Evolutionary conservation across 192 early-diverging fungal species (phyloP), one percentile per base, ranked within the genome.

Genomic region (Coemansia reversa): DNA sequence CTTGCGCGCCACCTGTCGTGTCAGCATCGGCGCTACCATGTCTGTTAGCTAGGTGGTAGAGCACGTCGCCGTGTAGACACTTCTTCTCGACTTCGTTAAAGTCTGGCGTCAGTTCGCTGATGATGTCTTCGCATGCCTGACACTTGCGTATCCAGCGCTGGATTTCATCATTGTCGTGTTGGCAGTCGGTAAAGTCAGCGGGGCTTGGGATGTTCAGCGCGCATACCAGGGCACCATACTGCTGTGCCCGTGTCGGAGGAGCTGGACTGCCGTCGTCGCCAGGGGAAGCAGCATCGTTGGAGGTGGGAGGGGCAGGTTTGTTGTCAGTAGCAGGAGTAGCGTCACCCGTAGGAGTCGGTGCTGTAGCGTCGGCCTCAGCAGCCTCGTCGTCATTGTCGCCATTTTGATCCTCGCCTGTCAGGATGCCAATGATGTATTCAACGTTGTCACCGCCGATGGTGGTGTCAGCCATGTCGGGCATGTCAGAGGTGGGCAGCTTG

Each of bases 371-470:
- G 22, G 51, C 20, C 24, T 25, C 27, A n/a, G 54, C 28, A 11
- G 25, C 9, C 2, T 27, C 24, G 11, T 23, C 30, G 23, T 30
- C 25, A 19, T 52, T 12, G 51, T 52, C 23, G 54, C n/a, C 14
- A 27, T 11, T 11, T 11, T 18, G 3, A 23, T 48, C 23, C 42
- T 45, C 5, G 24, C 45, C 51, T 35, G 14, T 47, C 58, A 48
- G 58, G 19, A 18, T 19, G 30, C 64, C 55, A 1, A 66, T 33
- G 4, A 50, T 50, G 32, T 66, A 66, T 7, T 58, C 56, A 2
- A 39, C 42, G 25, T 33, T 49, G 2, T 66, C 28, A 18, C 54
- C 24, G 24, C 63, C 63, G 4, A 65, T 65, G 4, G 20, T 45
- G 1, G 8, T 49, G 14, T 53, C 56, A 5, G 45, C 58, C 28